Evolutionary conservation across 192 early-diverging fungal genomes (phyloP), one percentile per base, ranked within the genome.

Genomic region (Helicostylum pulchrum): DNA sequence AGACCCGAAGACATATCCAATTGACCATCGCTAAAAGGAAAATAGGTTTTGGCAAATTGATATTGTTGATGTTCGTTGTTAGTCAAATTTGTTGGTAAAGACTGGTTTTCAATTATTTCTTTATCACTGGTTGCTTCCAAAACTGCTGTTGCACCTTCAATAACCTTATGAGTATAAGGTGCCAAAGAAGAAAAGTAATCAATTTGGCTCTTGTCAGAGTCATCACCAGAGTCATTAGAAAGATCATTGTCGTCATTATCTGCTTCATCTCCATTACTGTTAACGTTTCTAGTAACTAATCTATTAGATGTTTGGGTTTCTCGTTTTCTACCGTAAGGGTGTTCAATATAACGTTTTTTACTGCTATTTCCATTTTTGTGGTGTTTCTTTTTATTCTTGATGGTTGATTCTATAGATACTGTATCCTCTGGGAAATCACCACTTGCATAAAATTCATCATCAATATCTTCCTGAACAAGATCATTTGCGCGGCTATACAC

Each of bases 381-480:
- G 9, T 39, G 9, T 9, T 5, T 39, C 0, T 39, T 39, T 15
- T 15, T 14, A 6, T 48, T 1, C 12, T 48, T 19, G 14, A 17
- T 2, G 6, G 12, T 48, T 0, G 46, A 48, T 5, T 17, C 46
- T 10, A 19, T 48, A 14, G 46, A 48, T 9, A 17, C 15, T 17
- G 46, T 12, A 12, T 48, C 46, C 4, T 77, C 56, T 65, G 68
- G 3, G 62, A 61, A 32, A 66, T 67, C 20, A 68, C 76, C 39
- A 75, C 36, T 39, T 4, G 46, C 15, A 48, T 48, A 57, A 12
- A 80, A 80, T 42, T 80, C 79, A 31, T 87, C 85, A 7, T 87
- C 86, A 8, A 78, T 79, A 52, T 83, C 78, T 44, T 85, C 80
- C 36, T 76, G 77, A n/a, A 78, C 73, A 1, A 78, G 71, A n/a